Base-by-base conservation (phyloP, 441 rosid genomes). In the Erodium texanum region DNA sequence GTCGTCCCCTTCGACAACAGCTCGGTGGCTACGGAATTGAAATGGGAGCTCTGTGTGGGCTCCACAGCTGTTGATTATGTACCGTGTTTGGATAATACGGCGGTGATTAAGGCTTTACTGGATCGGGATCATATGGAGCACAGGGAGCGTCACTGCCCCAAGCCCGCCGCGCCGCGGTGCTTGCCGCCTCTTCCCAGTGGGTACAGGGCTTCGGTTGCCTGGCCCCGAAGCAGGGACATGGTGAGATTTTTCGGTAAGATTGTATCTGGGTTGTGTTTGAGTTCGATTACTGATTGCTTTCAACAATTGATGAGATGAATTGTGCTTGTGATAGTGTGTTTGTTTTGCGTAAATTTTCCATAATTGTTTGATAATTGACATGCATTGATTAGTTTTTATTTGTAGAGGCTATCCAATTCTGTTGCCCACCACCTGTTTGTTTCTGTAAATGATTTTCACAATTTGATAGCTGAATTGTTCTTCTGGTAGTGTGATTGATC, bases 141-240 rank as follows among this genome's bases (percentile, higher is more conserved):
- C 73, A 72, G 95, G 6, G 98, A 93, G 77, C 76, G 98, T 8
- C 96, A 93, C 77, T 93, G 98, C 74, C 98, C 97, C 0, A 72
- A 71, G 16, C 90, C 32, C 65, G 75, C 32, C 65, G 75, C 48
- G 11, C 92, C 88, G 7, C 85, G 75, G 52, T 93, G 97, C 71
- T 85, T 93, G 80, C 76, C 80, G 54, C 87, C 90, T 7, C 77
- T 90, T 65, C 98, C 96, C 11, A 52, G 6, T 1, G 85, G 87
- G 27, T 93, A 90, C 68, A 85, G 83, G 76, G 50, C 45, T 20
- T 87, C 96, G 63, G 76, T 90, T 79, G 85, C 77, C 41, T 89
- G 97, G 97, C 97, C 96, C 7, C 85, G 82, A 79, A 93, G 97
- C 86, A 85, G 94, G 84, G 98, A 90, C 80, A 89, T 85, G 96